Evolutionary conservation across 169 alveolate genomes (phyloP).

Genomic region (Babesia ovata): DNA sequence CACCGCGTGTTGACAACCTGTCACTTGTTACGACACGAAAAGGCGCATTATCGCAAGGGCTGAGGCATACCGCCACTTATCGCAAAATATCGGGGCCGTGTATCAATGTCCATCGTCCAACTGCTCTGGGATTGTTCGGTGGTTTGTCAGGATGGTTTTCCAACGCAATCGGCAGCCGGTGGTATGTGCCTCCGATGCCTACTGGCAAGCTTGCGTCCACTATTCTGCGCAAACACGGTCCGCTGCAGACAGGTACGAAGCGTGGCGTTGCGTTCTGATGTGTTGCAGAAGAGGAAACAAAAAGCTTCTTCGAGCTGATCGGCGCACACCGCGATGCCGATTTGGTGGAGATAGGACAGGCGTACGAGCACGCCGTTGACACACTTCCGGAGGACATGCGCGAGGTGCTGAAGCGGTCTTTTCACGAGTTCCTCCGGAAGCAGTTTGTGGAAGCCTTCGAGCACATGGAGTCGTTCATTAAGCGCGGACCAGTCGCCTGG

Average conservation of each 20-base stretch:
- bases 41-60: neutral
- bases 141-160: conserved; percentile 27
- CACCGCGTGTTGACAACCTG: neutral
- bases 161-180: conserved; percentile 24
- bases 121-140: conserved; percentile 28
- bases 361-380: conserved; percentile 25
- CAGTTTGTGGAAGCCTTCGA: conserved; percentile 47
- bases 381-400: conserved; percentile 32
- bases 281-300: conserved; percentile 63
- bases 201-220: conserved; percentile 48
- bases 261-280: neutral
- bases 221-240: conserved; percentile 28
- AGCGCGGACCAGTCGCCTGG: conserved; percentile 63
- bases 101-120: neutral
- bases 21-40: neutral
- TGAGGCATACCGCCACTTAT: neutral
- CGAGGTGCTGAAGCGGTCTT: neutral
- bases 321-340: conserved; percentile 33
- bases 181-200: conserved; percentile 73
- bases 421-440: conserved; percentile 50
- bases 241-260: conserved; percentile 59
- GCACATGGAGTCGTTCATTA: conserved; percentile 50
- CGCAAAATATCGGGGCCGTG: neutral
- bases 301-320: conserved; percentile 30
- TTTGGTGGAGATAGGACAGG: conserved; percentile 16